These are phyloP conservation scores for Begonia fuchsioides DNA, from an alignment of 306 rosid genomes.

Conservation along the genomic window DNA sequence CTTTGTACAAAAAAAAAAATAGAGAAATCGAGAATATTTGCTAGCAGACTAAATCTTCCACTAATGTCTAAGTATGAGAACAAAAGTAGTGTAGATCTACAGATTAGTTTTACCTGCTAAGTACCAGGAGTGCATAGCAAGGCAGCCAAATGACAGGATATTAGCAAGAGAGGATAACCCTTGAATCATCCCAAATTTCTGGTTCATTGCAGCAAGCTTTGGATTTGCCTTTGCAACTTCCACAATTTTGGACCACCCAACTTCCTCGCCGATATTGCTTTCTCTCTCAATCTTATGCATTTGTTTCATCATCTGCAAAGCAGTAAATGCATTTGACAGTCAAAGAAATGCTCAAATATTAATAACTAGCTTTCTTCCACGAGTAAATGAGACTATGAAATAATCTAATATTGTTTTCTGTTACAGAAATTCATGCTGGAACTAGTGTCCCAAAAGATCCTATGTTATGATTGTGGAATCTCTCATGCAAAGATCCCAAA, in stretches of 20 bases:
- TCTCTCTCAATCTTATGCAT: conserved; percentile 96
- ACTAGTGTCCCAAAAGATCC: too few relatives aligned
- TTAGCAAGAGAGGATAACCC: conserved; percentile 95
- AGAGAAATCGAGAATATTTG: background rate
- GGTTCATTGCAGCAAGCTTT: conserved; percentile 84
- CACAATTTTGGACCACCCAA: conserved; percentile 87
- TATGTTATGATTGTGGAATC: too few relatives aligned
- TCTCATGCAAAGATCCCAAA: too few relatives aligned
- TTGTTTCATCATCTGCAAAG: conserved; percentile 83
- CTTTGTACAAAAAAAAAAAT: background rate
- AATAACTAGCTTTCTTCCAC: too few relatives aligned
- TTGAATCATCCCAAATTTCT: conserved; percentile 98
- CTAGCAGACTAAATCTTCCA: background rate
- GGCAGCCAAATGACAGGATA: conserved; percentile 85
- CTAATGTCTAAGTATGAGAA: conserved; percentile 9
- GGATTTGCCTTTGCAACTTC: conserved; percentile 83
- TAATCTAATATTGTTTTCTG: too few relatives aligned
- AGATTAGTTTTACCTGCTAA: conserved; percentile 77
- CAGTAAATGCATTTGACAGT: background rate
- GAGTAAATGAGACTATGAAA: too few relatives aligned
- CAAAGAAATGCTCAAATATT: too few relatives aligned
- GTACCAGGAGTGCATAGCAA: conserved; percentile 96
- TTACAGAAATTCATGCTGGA: too few relatives aligned
- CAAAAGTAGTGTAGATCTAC: conserved; percentile 20
- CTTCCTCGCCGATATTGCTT: conserved; percentile 64